Conservation (phyloP, 2,329 filamentous ascomycete species). For the Talaromyces sp. region DNA sequence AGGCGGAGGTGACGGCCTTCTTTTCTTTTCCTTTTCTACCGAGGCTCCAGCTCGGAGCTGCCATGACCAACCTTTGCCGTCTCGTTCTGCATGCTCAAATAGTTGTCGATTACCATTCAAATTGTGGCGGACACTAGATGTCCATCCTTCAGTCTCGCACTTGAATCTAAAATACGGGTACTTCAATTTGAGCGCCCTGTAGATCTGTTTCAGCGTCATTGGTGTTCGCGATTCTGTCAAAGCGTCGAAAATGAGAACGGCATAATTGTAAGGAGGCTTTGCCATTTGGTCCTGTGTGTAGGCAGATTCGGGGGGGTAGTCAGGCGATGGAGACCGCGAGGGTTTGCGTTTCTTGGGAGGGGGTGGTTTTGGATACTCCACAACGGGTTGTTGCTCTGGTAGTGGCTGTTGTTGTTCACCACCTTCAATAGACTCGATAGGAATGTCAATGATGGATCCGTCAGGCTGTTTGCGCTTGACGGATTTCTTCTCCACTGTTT, state of each 20-base stretch:
- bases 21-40: slow-evolving; percentile 58
- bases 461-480: slow-evolving; percentile 47
- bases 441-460: slow-evolving; percentile 36
- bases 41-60: slow-evolving; percentile 57
- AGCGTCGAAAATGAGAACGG: slow-evolving; percentile 62
- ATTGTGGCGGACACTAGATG: slow-evolving; percentile 65
- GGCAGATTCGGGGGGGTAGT: slow-evolving; percentile 56
- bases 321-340: slow-evolving; percentile 59
- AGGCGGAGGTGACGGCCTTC: slow-evolving; percentile 44
- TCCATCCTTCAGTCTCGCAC: slow-evolving; percentile 63
- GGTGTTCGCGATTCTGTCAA: slow-evolving; percentile 55
- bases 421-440: slow-evolving; percentile 44
- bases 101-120: slow-evolving; percentile 55
- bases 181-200: slow-evolving; percentile 60
- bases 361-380: slow-evolving; percentile 42
- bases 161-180: slow-evolving; percentile 62
- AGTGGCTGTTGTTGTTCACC: slow-evolving; percentile 27
- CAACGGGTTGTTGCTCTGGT: slow-evolving; percentile 32
- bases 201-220: slow-evolving; percentile 65
- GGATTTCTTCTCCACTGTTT: slow-evolving; percentile 45
- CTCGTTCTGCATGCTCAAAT: slow-evolving; percentile 59
- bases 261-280: slow-evolving; percentile 61
- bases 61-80: slow-evolving; percentile 64
- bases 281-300: slow-evolving; percentile 62
- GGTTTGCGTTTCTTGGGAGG: slow-evolving; percentile 52